Evolutionary conservation across 2,329 filamentous ascomycete species (phyloP).

Genomic region (Neopestalotiopsis sp.): DNA sequence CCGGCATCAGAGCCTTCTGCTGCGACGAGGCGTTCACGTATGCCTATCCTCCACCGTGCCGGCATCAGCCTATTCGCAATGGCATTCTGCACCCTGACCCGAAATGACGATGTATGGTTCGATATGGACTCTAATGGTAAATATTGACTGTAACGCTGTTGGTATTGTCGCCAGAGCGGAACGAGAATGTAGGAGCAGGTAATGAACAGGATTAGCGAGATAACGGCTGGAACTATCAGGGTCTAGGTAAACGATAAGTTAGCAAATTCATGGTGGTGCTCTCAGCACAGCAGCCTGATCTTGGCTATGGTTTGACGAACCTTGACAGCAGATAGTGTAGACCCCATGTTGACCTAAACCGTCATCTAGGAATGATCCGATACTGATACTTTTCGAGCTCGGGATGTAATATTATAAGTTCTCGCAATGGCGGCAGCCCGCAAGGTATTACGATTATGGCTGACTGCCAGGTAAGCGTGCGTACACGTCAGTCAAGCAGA

Average conservation of each 20-base stretch:
- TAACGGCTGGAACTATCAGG: slow-evolving; percentile 70
- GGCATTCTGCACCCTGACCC: slow-evolving; percentile 52
- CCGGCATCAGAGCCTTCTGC: slow-evolving; percentile 52
- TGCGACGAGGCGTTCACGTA: slow-evolving; percentile 44
- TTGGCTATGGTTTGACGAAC: slow-evolving; percentile 22
- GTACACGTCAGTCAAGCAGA: neutral
- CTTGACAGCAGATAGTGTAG: slow-evolving; percentile 41
- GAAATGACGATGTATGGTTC: slow-evolving; percentile 58
- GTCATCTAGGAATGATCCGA: neutral
- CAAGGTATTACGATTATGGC: neutral
- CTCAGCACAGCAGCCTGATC: neutral
- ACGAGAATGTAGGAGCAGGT: slow-evolving; percentile 67
- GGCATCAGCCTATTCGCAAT: slow-evolving; percentile 48
- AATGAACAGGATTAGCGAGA: slow-evolving; percentile 73
- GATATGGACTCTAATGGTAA: slow-evolving; percentile 70
- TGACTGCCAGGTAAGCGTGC: neutral
- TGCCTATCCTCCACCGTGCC: slow-evolving; percentile 53
- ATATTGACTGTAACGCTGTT: slow-evolving; percentile 74
- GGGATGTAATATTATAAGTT: neutral
- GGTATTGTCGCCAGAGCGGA: slow-evolving; percentile 73
- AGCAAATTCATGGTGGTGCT: neutral
- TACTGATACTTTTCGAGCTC: neutral
- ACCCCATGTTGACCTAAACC: slow-evolving; percentile 34
- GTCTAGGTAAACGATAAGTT: slow-evolving; percentile 52
- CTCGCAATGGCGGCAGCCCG: neutral